phyloP scores from a whole-genome alignment of 495 filamentous ascomycete genomes.

The Cercophora samala region DNA sequence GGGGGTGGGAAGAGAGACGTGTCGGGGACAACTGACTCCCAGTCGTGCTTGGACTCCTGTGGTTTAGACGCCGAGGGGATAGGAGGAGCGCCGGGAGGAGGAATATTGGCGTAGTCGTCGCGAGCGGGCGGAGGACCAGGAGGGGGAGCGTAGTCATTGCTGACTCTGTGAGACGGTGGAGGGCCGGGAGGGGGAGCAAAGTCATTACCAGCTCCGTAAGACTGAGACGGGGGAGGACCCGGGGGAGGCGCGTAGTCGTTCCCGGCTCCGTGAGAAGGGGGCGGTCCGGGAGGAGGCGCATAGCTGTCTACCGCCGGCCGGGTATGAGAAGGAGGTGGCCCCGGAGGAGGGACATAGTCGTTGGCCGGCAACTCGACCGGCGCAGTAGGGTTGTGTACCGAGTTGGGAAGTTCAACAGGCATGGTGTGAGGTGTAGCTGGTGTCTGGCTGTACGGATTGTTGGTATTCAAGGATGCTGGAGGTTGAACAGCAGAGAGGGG shows the following conservation, averaged over 20 bases:
- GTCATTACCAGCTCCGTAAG: conserved; percentile 8
- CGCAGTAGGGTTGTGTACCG: conserved; percentile 25
- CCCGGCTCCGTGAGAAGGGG: conserved; percentile 11
- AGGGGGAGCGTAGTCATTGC: conserved; percentile 36
- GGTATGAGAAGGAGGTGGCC: conserved; percentile 35
- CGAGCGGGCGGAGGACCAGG: conserved; percentile 35
- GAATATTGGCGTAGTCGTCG: conserved; percentile 22
- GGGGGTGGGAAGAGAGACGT: conserved; percentile 79
- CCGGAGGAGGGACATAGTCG: conserved; percentile 38
- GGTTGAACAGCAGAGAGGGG: conserved; percentile 34
- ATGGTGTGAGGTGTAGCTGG: background rate
- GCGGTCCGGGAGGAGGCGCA: conserved; percentile 13
- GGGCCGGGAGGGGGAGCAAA: conserved; percentile 39
- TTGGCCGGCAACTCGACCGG: background rate
- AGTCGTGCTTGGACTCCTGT: conserved; percentile 63
- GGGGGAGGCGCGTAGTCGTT: conserved; percentile 37
- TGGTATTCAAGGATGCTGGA: conserved; percentile 26
- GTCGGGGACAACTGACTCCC: conserved; percentile 74
- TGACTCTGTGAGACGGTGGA: conserved; percentile 33
- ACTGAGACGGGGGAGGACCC: conserved; percentile 32
- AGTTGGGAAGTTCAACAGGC: conserved; percentile 14
- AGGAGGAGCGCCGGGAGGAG: conserved; percentile 46
- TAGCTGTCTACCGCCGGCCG: conserved; percentile 6
- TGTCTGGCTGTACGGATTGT: conserved; percentile 26
- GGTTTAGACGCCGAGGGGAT: conserved; percentile 33